Evolutionary conservation across 108 stramenopile genomes (phyloP).

Genomic region (Mediolabrus comicus): DNA sequence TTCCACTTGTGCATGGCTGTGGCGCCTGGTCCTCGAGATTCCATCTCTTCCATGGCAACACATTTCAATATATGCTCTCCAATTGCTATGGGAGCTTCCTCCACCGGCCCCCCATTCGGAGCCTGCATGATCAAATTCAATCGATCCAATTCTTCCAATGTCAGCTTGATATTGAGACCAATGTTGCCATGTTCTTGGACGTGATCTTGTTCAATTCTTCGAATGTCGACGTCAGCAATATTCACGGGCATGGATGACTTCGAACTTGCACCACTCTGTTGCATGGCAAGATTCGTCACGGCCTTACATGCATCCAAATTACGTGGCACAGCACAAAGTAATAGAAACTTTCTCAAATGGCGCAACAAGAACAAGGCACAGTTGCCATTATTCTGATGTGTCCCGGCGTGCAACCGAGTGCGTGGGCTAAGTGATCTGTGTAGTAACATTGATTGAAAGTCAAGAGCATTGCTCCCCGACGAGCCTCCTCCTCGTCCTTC

Average conservation of each 20-base stretch:
- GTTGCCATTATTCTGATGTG: slow-evolving; percentile 74
- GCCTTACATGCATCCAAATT: slow-evolving; percentile 74
- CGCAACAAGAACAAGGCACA: slow-evolving; percentile 74
- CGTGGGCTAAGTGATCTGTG: slow-evolving; percentile 33
- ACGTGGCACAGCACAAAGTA: slow-evolving; percentile 72
- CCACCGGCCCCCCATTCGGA: slow-evolving; percentile 76
- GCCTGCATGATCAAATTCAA: slow-evolving; percentile 75
- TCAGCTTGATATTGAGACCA: slow-evolving; percentile 66
- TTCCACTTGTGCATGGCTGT: slow-evolving; percentile 18
- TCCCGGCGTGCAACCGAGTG: slow-evolving; percentile 70
- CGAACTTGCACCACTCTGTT: slow-evolving; percentile 19
- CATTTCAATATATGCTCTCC: slow-evolving; percentile 70
- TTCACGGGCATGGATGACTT: slow-evolving; percentile 8
- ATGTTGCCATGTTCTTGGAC: slow-evolving; percentile 78
- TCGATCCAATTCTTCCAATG: slow-evolving; percentile 80
- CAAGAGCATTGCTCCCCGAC: slow-evolving; percentile 35
- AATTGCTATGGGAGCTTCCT: slow-evolving; percentile 79
- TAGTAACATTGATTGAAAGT: slow-evolving; percentile 59
- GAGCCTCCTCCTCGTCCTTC: background rate
- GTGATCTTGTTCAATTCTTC: slow-evolving; percentile 54
- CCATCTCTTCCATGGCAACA: slow-evolving; percentile 49
- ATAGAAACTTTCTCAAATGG: slow-evolving; percentile 74
- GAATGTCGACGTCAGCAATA: slow-evolving; percentile 16
- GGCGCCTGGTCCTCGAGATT: slow-evolving; percentile 7
- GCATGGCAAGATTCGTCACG: slow-evolving; percentile 61